Conservation (phyloP, 2,329 filamentous ascomycete genomes). For the Colletotrichum orchidophilum region DNA sequence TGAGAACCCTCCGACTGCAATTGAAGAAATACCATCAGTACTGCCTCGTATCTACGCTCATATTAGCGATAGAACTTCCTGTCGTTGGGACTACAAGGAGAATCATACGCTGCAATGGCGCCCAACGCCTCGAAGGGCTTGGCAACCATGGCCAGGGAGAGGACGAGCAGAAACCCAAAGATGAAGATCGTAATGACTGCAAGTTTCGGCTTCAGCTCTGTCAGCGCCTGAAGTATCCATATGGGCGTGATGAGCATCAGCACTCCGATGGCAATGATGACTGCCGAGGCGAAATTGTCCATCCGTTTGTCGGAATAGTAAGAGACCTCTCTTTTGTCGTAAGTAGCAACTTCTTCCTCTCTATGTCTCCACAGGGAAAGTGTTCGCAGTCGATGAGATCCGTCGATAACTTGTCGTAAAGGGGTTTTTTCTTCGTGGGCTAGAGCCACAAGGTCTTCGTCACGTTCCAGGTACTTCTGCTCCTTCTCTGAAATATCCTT, state of each 20-base stretch:
- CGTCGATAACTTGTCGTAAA: too few species aligned
- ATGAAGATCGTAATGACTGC: background rate
- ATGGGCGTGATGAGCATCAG: background rate
- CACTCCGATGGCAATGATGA: background rate
- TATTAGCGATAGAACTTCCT: background rate
- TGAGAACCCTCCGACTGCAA: background rate
- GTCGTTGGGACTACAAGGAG: fast-evolving
- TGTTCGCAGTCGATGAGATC: too few species aligned
- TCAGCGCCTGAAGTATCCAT: background rate
- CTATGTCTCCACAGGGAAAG: too few species aligned
- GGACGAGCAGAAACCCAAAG: background rate
- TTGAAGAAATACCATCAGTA: background rate
- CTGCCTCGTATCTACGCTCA: background rate
- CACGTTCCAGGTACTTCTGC: too few species aligned
- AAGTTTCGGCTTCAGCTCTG: background rate
- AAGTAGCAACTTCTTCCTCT: too few species aligned
- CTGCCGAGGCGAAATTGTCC: fast-evolving
- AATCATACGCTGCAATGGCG: background rate
- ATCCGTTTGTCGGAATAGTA: background rate
- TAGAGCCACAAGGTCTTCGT: too few species aligned
- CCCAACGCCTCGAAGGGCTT: background rate
- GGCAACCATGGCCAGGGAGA: background rate
- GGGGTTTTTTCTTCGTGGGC: too few species aligned
- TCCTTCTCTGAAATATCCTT: too few species aligned
- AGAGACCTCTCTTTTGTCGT: too few species aligned